Evolutionary conservation across 192 early-diverging fungal species (phyloP), one percentile per base, ranked within the genome.

Genomic region (Pecoramyces ruminantium): DNA sequence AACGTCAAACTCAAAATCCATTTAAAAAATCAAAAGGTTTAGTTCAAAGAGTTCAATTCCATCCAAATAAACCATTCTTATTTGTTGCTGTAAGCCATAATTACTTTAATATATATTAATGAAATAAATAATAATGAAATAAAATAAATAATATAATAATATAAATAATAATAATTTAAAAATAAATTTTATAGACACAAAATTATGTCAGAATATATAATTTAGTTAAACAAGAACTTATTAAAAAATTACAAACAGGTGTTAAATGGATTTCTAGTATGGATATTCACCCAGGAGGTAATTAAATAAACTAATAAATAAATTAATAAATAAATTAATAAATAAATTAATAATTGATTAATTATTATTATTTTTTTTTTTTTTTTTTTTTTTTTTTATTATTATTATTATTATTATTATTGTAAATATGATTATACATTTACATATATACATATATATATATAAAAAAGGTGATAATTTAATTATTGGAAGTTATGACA

Each of bases 231-330:
- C 97, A 99, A 85, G 89, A 93, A 80, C 88, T 95, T 27, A 83
- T 92, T 81, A 94, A 94, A 84, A 95, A 92, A n/a, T 89, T 99
- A 80, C 86, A 89, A 81, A 88, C 96, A 1, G 92, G 93, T 27
- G 92, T 92, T 80, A 94, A 95, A 85, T 98, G 96, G 98, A 96
- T 99, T 77, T 98, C 98, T 25, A 93, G 91, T 83, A 86, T 99
- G 82, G 96, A 96, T 84, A 84, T 98, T 77, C 98, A 99, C 84
- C 96, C 98, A 30, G 89, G 87, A 81, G 97, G 96, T 82, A 82
- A 30, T 28, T 13, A 34, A n/a, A n/a, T n/a, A n/a, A n/a, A n/a
- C n/a, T n/a, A n/a, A n/a, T n/a, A n/a, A n/a, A n/a, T n/a, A n/a
- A n/a, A n/a, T n/a, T n/a, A n/a, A n/a, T n/a, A n/a, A n/a, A n/a